A percentile compares a stretch with the other conserved stretches of the same genome.
Conservation (phyloP, 169 alveolate genomes). For the Plasmodium malariae region DNA sequence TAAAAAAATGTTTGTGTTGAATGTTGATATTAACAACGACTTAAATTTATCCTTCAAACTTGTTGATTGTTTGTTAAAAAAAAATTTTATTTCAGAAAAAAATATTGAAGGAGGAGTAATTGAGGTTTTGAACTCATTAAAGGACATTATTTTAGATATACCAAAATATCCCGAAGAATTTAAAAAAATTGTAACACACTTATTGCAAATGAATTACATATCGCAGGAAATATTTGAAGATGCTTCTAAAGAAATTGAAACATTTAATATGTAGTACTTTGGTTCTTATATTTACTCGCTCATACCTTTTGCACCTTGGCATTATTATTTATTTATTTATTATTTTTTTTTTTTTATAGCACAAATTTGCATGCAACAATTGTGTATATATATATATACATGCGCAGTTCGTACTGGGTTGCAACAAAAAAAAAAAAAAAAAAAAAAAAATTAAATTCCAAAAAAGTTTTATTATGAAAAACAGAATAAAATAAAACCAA, state of each 20-base stretch:
- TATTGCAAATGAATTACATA: constrained; percentile 35
- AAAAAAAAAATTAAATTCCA: too few species aligned
- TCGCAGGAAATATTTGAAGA: constrained; percentile 25
- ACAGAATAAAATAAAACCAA: too few species aligned
- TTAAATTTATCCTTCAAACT: constrained; percentile 34
- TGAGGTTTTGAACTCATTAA: constrained; percentile 41
- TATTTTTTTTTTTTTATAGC: too few species aligned
- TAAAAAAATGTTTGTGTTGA: constrained; percentile 53
- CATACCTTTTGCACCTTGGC: too few species aligned
- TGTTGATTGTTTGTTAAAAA: constrained; percentile 33
- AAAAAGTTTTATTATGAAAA: too few species aligned
- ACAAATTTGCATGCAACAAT: too few species aligned
- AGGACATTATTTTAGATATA: constrained; percentile 66
- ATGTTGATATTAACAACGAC: constrained; percentile 72
- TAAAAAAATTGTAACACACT: constrained; percentile 30
- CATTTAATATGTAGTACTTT: not conserved
- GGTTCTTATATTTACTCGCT: too few species aligned
- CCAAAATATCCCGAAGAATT: constrained; percentile 67
- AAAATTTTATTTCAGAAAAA: constrained; percentile 46
- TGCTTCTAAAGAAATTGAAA: constrained; percentile 26
- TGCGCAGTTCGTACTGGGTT: too few species aligned
- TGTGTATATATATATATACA: too few species aligned
- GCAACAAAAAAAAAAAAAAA: too few species aligned
- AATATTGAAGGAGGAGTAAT: constrained; percentile 52
- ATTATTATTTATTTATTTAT: too few species aligned